Percentiles rank a stretch among this genome's conserved stretches.
Conservation (phyloP, 2,329 filamentous ascomycete species). For the Aurifilum marmelostoma region DNA sequence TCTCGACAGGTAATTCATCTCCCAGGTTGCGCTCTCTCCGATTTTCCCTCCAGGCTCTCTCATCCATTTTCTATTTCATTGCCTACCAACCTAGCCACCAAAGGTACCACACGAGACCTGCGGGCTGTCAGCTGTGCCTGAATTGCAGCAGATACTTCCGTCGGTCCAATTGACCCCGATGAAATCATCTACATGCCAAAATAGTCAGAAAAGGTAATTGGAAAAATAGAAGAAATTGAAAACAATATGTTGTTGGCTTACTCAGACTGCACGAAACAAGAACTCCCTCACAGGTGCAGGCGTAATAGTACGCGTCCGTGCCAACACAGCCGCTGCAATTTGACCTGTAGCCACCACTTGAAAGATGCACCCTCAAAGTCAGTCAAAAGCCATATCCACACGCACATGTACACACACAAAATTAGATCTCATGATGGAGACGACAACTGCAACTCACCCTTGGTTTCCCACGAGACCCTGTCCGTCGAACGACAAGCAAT, state of each 20-base stretch:
- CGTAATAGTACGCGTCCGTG: slow-evolving; percentile 17
- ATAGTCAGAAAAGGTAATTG: not conserved
- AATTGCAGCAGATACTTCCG: slow-evolving; percentile 25
- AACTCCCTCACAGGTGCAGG: slow-evolving; percentile 10
- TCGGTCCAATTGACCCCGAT: slow-evolving; percentile 25
- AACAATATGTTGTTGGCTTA: not conserved
- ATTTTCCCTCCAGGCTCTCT: too few relatives aligned
- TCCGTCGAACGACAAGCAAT: slow-evolving; percentile 20
- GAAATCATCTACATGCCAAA: slow-evolving; percentile 2
- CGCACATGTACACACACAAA: not conserved
- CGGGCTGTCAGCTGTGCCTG: slow-evolving; percentile 13
- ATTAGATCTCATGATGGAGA: not conserved
- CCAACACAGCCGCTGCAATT: slow-evolving; percentile 13
- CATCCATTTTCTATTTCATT: too few relatives aligned
- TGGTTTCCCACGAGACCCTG: slow-evolving; percentile 17
- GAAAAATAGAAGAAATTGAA: not conserved
- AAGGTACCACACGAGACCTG: slow-evolving; percentile 20
- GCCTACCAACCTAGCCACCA: not conserved
- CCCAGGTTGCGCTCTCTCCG: too few relatives aligned
- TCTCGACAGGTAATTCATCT: too few relatives aligned
- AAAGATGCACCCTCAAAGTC: not conserved
- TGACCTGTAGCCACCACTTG: slow-evolving; percentile 23
- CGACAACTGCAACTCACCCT: slow-evolving; percentile 9
- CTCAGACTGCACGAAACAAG: slow-evolving; percentile 14
- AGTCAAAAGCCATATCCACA: not conserved